phyloP scores from a whole-genome alignment of 1,284 basidiomycete species.

The Afroboletus lepidellus region DNA sequence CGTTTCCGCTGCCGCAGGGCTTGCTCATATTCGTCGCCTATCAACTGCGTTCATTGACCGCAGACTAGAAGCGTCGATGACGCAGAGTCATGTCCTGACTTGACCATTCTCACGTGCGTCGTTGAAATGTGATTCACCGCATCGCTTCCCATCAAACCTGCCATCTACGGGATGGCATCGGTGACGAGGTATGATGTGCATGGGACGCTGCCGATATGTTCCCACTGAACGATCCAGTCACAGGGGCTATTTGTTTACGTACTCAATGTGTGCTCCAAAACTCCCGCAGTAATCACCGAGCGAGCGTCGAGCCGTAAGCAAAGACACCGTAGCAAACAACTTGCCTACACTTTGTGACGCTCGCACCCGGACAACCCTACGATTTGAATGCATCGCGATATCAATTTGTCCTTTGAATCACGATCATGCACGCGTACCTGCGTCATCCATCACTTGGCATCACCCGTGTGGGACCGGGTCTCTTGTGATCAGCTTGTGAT shows the following conservation, averaged over 20 bases:
- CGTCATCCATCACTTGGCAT: not conserved
- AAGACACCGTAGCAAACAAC: not conserved
- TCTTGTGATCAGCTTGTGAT: not conserved
- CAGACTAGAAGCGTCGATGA: slow-evolving; percentile 1
- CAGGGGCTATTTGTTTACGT: not conserved
- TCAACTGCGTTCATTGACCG: slow-evolving; percentile 1
- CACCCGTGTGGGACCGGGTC: not conserved
- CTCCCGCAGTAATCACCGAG: slow-evolving; percentile 10
- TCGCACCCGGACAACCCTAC: not conserved
- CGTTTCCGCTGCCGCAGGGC: not conserved
- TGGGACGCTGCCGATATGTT: not conserved
- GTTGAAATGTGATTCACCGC: not conserved
- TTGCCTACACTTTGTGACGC: not conserved
- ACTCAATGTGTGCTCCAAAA: not conserved
- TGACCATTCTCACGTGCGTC: not conserved
- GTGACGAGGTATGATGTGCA: not conserved
- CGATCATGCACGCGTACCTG: not conserved
- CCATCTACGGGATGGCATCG: not conserved
- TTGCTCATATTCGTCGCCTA: not conserved
- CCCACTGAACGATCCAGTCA: not conserved
- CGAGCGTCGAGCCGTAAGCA: not conserved
- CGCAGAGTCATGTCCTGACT: slow-evolving; percentile 1
- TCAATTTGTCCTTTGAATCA: not conserved
- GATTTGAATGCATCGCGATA: not conserved
- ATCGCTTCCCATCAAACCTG: not conserved